Conservation (phyloP, 805 yeast species). For the Wickerhamiella kazuoi region DNA sequence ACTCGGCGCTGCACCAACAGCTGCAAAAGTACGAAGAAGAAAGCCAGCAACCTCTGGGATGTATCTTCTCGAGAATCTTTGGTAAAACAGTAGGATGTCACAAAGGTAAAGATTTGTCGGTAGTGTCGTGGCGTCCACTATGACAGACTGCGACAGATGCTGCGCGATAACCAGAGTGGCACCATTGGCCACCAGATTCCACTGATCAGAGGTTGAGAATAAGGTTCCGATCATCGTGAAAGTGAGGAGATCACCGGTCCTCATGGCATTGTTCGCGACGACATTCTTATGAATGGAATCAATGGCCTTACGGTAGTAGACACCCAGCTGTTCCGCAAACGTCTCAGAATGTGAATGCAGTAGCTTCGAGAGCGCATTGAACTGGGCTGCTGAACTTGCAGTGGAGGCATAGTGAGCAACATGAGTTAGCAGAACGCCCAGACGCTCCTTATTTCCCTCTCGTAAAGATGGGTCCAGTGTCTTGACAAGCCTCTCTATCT, state of each 20-base stretch:
- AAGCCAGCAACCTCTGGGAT: slow-evolving; percentile 62
- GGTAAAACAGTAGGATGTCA: slow-evolving; percentile 51
- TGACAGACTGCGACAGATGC: slow-evolving; percentile 37
- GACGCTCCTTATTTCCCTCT: slow-evolving; percentile 61
- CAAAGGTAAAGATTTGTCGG: slow-evolving; percentile 50
- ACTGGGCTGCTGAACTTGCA: slow-evolving; percentile 15
- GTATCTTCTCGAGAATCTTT: slow-evolving; percentile 59
- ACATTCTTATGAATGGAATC: slow-evolving; percentile 38
- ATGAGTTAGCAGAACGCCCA: slow-evolving; percentile 45
- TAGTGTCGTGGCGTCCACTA: slow-evolving; percentile 25
- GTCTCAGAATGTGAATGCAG: slow-evolving; percentile 41
- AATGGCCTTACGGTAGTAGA: slow-evolving; percentile 40
- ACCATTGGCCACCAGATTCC: slow-evolving; percentile 81
- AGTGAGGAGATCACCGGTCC: slow-evolving; percentile 41
- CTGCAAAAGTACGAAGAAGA: slow-evolving; percentile 17
- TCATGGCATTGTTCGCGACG: slow-evolving; percentile 12
- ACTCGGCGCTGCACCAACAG: slow-evolving; percentile 4
- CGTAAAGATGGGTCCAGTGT: slow-evolving; percentile 60
- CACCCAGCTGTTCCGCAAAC: slow-evolving; percentile 46
- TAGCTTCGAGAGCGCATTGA: slow-evolving; percentile 21
- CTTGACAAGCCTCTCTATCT: slow-evolving; percentile 37
- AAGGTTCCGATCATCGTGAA: slow-evolving; percentile 56
- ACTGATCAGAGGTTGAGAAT: slow-evolving; percentile 90
- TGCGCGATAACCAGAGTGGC: slow-evolving; percentile 57
- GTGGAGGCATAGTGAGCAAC: slow-evolving; percentile 35